Conservation (phyloP, 768 basidiomycete species). For the Kwoniella botswanensis region DNA sequence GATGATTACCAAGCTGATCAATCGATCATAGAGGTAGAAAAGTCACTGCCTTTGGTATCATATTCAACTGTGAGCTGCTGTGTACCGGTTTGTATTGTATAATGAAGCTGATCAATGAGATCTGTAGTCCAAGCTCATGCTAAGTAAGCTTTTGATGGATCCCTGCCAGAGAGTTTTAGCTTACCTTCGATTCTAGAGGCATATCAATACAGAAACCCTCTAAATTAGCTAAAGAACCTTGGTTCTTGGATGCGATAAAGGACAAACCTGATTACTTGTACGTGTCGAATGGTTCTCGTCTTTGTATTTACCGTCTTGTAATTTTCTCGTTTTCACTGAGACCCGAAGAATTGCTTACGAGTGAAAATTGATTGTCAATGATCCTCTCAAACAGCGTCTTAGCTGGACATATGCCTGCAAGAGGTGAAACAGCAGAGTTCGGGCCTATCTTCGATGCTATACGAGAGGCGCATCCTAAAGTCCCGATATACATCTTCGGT, state of each 20-base stretch:
- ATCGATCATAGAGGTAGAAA: constrained; percentile 64
- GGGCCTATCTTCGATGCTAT: constrained; percentile 74
- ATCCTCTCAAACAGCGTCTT: constrained; percentile 37
- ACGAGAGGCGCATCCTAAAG: constrained; percentile 71
- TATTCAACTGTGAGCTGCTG: constrained; percentile 66
- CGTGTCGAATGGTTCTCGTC: constrained; percentile 8
- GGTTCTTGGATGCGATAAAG: constrained; percentile 79
- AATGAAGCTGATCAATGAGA: constrained; percentile 7
- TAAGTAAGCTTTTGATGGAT: constrained; percentile 32
- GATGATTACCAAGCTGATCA: neutral
- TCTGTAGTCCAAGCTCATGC: constrained; percentile 61
- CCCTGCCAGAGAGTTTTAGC: neutral
- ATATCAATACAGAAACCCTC: constrained; percentile 76
- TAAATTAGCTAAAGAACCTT: constrained; percentile 77
- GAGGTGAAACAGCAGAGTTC: constrained; percentile 65
- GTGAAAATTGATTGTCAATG: no score
- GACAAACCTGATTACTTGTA: constrained; percentile 81
- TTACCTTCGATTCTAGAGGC: constrained; percentile 58
- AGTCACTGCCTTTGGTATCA: constrained; percentile 79
- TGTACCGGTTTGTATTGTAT: neutral
- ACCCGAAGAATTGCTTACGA: no score
- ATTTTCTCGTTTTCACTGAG: no score
- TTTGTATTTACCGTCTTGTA: no score
- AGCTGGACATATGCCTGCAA: constrained; percentile 80
- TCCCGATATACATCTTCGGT: constrained; percentile 83